phyloP scores from a whole-genome alignment of 2,329 filamentous ascomycete species.

The Alternaria sp. region DNA sequence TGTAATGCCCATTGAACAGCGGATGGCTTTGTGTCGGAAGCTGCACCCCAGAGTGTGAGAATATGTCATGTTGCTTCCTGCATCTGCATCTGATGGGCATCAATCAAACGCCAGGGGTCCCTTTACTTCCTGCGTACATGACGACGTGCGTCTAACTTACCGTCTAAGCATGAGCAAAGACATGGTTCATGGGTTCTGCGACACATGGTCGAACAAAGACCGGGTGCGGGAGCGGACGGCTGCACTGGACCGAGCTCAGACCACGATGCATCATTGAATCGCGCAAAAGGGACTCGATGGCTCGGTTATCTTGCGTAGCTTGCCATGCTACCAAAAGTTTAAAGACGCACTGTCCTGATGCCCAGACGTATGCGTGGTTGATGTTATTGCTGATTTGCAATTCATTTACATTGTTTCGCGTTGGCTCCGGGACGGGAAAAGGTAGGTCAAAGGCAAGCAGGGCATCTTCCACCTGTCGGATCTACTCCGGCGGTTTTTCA shows the following conservation, averaged over 20 bases:
- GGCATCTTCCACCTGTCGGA: constrained; percentile 15
- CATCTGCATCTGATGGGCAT: constrained; percentile 12
- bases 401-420: constrained; percentile 1
- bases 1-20: background rate
- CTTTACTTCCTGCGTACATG: constrained; percentile 1
- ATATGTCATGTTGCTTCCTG: constrained; percentile 11
- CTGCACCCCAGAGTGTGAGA: constrained; percentile 25
- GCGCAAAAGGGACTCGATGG: constrained; percentile 11
- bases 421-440: constrained; percentile 1
- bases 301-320: constrained; percentile 3
- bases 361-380: constrained; percentile 3
- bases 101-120: constrained; percentile 12
- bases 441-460: background rate
- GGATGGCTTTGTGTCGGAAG: constrained; percentile 16
- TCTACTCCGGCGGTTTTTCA: constrained; percentile 10
- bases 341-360: background rate
- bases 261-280: constrained; percentile 17
- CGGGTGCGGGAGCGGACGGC: constrained; percentile 21
- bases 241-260: constrained; percentile 15
- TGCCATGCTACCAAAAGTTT: constrained; percentile 3
- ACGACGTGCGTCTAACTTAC: constrained; percentile 2
- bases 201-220: constrained; percentile 27
- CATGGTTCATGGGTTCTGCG: constrained; percentile 31
- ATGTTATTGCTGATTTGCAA: background rate
- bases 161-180: constrained; percentile 6